Base-by-base conservation (phyloP, 2,329 filamentous ascomycete species). In the Fusarium graminum region DNA sequence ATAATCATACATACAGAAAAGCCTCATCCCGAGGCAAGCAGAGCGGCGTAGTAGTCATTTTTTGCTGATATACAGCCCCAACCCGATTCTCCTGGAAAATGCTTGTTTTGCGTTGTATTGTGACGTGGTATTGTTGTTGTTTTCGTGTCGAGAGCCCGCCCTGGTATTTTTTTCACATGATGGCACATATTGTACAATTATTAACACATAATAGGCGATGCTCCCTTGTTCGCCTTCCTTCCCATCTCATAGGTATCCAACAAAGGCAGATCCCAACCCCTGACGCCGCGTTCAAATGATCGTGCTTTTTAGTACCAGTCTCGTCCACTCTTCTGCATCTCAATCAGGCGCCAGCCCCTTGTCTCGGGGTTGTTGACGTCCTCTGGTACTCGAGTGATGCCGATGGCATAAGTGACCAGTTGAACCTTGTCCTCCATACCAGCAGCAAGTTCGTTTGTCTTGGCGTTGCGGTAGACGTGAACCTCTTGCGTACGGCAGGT, bases 371-470 rank as follows among this genome's bases (percentile, higher is more conserved):
- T 98, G 83, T 90, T 94, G 70, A 98, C 94, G 72, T 99, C 95
- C 76, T 99, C 95, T 3, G 95, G 90, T 61, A 97, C 89, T 68
- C 95, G 86, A 5, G 95, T 99, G 62, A 99, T 91, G 72, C 95
- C 95, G 71, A 99, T 98, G 66, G 94, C 95, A 75, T 99, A 99
- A 3, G 95, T 98, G 70, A 99, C 95, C 71, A 97, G 89, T 80
- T 99, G 95, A 25, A 99, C 95, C 81, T 94, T 96, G 80, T 99
- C 95, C 80, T 99, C 95, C 93, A 97, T 98, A 41, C 95, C 95
- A 13, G 94, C 94, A 4, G 94, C 94, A 45, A 99, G 87, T 78
- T 97, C 85, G 67, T 90, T 90, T 1, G 90, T 90, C 85, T 99
- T 98, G 59, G 90, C 89, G 69, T 98, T 97, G 65, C 92, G 88